Base-by-base conservation (phyloP, 2,329 filamentous ascomycete genomes). In the Xylariaceae sp. region DNA sequence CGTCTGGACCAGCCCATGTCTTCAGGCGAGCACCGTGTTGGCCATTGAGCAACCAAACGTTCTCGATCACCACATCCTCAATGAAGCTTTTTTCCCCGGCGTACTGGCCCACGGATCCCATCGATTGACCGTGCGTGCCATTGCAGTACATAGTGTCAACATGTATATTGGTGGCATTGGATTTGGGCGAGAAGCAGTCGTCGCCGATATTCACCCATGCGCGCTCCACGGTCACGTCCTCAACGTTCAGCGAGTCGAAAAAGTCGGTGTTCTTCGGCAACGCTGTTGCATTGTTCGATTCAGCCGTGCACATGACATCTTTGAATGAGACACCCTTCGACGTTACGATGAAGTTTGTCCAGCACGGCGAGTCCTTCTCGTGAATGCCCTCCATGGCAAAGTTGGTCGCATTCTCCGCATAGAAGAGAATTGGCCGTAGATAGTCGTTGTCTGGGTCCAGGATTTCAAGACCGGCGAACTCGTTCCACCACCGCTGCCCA, bases 141-240 rank as follows among this genome's bases (percentile, higher is more conserved):
- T 81, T 78, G 54, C 77, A 81, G 63, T 76, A 80, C 56, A 80
- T 69, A 22, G 78, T 79, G 46, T 76, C 67, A 4, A 81, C 76
- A 38, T 76, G 70, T 22, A 81, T 63, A 43, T 80, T 74, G 17
- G 70, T 71, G 7, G 73, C 75, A 52, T 81, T 81, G 7, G 75
- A 72, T 56, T 81, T 81, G 6, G 77, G 73, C 2, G 74, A 78
- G 62, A 81, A 79, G 56, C 77, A 81, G 56, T 81, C 78, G 44
- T 80, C 74, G n/a, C 73, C 74, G 32, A 74, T 72, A 39, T 78
- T 71, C 18, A 77, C 67, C 56, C 68, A 72, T 2, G 68, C 63
- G 19, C 73, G 68, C 42, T 70, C 69, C 15, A 79, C 71, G 0
- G 60, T 71, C 7, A 82, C 57, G 0, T 70, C 70, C 38, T 78